Evolutionary conservation across 805 yeast genomes (phyloP).

Genomic region (Teunomyces panamensis): DNA sequence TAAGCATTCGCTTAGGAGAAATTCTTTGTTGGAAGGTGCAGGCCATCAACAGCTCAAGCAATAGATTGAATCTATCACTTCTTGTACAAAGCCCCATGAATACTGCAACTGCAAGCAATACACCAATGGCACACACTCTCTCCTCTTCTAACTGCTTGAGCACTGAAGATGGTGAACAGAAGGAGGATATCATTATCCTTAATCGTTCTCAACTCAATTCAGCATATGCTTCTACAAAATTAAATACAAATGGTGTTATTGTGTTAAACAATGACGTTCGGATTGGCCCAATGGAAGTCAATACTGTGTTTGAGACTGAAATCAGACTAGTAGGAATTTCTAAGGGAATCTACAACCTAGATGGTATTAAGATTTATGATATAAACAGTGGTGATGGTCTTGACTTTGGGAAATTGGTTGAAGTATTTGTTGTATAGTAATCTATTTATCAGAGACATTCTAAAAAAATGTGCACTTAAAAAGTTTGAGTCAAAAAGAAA

Average conservation of each 20-base stretch:
- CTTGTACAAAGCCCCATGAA: constrained; percentile 26
- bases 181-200: constrained; percentile 16
- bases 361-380: constrained; percentile 66
- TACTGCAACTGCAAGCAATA: constrained; percentile 12
- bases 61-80: constrained; percentile 51
- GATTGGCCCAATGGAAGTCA: constrained; percentile 59
- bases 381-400: constrained; percentile 60
- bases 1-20: constrained; percentile 58
- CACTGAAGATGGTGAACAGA: constrained; percentile 6
- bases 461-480: background rate
- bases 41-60: constrained; percentile 58
- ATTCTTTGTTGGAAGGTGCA: constrained; percentile 62
- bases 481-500: constrained; percentile 8
- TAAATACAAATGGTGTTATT: constrained; percentile 54
- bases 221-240: constrained; percentile 35
- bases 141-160: constrained; percentile 18
- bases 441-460: background rate
- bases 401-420: constrained; percentile 68
- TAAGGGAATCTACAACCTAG: constrained; percentile 61
- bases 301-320: constrained; percentile 62
- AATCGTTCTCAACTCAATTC: constrained; percentile 22
- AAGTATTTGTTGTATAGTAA: constrained; percentile 53
- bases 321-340: constrained; percentile 59
- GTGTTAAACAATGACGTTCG: constrained; percentile 64
- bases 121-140: constrained; percentile 6